Conservation (phyloP, 129 eudicot genomes). For the Helianthus annuus region HanXRQr2.0-SUNRISE NC_035438.2:76874653-76875152, state of each 20-base stretch:
- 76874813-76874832: neutral
- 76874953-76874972: too few relatives aligned
- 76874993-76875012: too few relatives aligned
- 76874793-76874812: neutral
- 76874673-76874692: neutral
- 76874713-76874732: conserved; percentile 6
- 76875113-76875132: neutral
- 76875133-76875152: neutral
- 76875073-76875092: neutral
- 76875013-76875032: too few relatives aligned
- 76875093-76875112: neutral
- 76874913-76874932: too few relatives aligned
- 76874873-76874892: too few relatives aligned
- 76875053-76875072: too few relatives aligned
- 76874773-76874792: neutral
- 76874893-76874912: too few relatives aligned
- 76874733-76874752: conserved; percentile 9
- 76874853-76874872: neutral
- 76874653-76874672: conserved; percentile 11
- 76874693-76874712: neutral
- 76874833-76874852: neutral
- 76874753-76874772: conserved; percentile 2
- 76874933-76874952: too few relatives aligned
- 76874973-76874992: too few relatives aligned
- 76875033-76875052: too few relatives aligned